Conservation (phyloP, 2,329 filamentous ascomycete species). For the Dactylonectria macrodidyma region DNA sequence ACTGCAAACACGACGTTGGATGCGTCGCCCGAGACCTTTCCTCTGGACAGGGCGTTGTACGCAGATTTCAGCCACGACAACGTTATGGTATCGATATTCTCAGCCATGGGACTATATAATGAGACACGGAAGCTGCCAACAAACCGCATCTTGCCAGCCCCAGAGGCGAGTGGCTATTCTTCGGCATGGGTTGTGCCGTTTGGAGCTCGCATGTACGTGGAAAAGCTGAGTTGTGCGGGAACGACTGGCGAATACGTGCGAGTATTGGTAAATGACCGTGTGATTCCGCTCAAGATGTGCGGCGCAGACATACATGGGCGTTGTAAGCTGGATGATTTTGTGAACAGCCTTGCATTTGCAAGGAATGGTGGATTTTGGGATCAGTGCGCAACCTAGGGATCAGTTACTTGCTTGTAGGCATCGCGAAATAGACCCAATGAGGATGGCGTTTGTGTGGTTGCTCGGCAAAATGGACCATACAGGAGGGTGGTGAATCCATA, state of each 20-base stretch:
- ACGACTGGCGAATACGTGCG: constrained; percentile 79
- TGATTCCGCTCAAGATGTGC: constrained; percentile 81
- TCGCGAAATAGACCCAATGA: neutral
- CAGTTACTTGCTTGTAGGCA: neutral
- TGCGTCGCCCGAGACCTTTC: constrained; percentile 77
- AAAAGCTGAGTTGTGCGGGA: constrained; percentile 82
- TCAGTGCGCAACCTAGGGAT: constrained; percentile 30
- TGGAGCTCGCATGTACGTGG: constrained; percentile 84
- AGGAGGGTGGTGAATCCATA: neutral
- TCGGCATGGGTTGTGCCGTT: constrained; percentile 88
- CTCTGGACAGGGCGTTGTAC: constrained; percentile 78
- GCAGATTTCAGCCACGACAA: constrained; percentile 96
- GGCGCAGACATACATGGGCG: constrained; percentile 78
- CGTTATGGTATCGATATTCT: constrained; percentile 83
- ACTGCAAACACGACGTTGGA: constrained; percentile 86
- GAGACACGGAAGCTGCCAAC: constrained; percentile 69
- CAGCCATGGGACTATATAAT: constrained; percentile 85
- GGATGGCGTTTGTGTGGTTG: neutral
- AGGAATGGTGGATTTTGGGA: constrained; percentile 81
- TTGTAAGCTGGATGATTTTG: constrained; percentile 79
- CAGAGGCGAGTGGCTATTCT: constrained; percentile 76
- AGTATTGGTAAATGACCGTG: constrained; percentile 86
- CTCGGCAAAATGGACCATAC: neutral
- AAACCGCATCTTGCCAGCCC: constrained; percentile 63
- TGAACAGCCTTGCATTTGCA: constrained; percentile 83